Evolutionary conservation across 2,329 filamentous ascomycete genomes (phyloP).

Genomic region (Cercospora zeae-maydis): DNA sequence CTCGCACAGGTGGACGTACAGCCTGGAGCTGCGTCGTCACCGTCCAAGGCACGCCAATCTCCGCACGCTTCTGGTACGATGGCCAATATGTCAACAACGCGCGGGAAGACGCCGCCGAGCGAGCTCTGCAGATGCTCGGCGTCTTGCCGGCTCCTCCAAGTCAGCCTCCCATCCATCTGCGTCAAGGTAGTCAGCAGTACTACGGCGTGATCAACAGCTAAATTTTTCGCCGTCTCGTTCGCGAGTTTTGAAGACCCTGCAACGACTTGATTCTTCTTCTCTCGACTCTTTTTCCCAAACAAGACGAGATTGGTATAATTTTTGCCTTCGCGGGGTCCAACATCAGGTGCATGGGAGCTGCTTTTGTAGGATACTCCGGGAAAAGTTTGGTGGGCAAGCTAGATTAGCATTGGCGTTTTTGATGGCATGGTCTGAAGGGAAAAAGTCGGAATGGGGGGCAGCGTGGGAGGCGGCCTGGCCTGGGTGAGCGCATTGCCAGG

Average conservation of each 20-base stretch:
- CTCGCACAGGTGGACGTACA: slow-evolving; percentile 69
- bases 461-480: neutral
- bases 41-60: slow-evolving; percentile 61
- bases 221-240: neutral
- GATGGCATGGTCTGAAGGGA: neutral
- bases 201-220: slow-evolving; percentile 23
- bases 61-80: slow-evolving; percentile 89
- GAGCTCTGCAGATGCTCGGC: slow-evolving; percentile 61
- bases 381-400: neutral
- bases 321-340: neutral
- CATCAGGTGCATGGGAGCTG: neutral
- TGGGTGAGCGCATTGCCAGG: slow-evolving; percentile 8
- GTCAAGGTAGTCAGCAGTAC: slow-evolving; percentile 27
- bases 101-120: slow-evolving; percentile 85
- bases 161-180: slow-evolving; percentile 23
- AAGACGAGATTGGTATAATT: neutral
- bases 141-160: slow-evolving; percentile 28
- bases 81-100: slow-evolving; percentile 84
- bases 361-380: slow-evolving; percentile 14
- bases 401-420: slow-evolving; percentile 1
- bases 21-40: slow-evolving; percentile 82
- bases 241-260: neutral
- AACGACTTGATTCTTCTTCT: neutral
- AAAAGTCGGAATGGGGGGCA: neutral
- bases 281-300: neutral